Evolutionary conservation across 164 flowering plant species (phyloP).

Genomic region (Echeveria elegans): DNA sequence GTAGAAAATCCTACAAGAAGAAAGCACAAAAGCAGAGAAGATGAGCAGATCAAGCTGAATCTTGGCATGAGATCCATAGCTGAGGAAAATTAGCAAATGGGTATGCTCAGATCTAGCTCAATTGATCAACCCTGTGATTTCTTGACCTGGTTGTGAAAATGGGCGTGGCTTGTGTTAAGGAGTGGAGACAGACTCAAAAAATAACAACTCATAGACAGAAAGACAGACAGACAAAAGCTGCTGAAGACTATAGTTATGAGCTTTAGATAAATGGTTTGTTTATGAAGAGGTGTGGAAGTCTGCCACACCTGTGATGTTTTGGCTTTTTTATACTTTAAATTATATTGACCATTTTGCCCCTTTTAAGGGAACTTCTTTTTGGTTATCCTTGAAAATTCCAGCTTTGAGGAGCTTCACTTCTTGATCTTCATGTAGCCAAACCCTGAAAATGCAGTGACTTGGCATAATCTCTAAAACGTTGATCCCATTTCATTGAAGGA

Average conservation of each 20-base stretch:
- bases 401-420: too few species aligned
- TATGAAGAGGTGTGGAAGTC: not conserved
- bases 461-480: too few species aligned
- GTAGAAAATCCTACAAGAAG: not conserved
- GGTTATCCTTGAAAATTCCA: too few species aligned
- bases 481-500: too few species aligned
- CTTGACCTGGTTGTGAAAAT: not conserved
- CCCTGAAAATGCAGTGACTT: too few species aligned
- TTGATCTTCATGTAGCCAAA: too few species aligned
- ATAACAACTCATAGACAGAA: not conserved
- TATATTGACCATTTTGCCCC: not conserved
- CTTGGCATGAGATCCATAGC: not conserved
- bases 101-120: slow-evolving; percentile 2
- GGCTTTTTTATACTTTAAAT: not conserved
- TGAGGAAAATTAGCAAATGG: not conserved
- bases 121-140: not conserved
- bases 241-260: not conserved
- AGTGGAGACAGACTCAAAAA: not conserved
- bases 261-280: not conserved
- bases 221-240: not conserved
- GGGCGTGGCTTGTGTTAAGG: not conserved
- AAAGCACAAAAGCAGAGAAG: not conserved
- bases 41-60: not conserved
- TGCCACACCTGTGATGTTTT: not conserved
- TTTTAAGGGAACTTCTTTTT: not conserved